A percentile compares a stretch with the other conserved stretches of the same genome.
These are phyloP conservation scores for Cladosporium sp. DNA, from an alignment of 2,329 filamentous ascomycete species.

Conservation along the genomic window DNA sequence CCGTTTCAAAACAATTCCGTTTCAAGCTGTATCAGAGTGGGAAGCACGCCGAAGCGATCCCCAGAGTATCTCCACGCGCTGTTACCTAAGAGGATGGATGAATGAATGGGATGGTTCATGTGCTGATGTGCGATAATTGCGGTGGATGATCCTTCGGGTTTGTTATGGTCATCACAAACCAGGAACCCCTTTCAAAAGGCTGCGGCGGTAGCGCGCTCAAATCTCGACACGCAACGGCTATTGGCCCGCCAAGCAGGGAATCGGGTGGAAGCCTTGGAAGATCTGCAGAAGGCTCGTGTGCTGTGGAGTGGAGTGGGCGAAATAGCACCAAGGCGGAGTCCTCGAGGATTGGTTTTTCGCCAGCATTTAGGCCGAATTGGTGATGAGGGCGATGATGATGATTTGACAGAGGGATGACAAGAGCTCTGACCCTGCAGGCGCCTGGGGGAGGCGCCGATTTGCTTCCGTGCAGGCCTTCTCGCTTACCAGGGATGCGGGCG, in stretches of 20 bases:
- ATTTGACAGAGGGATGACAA: too few species aligned
- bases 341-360: conserved; percentile 6
- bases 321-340: conserved; percentile 1
- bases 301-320: background rate
- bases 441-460: conserved; percentile 8
- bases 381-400: background rate
- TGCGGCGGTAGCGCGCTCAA: background rate
- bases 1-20: background rate
- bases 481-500: background rate
- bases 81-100: conserved; percentile 2
- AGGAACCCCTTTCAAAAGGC: background rate
- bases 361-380: conserved; percentile 4
- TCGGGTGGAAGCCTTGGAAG: conserved; percentile 7
- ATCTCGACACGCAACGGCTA: background rate
- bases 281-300: conserved; percentile 14
- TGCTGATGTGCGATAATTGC: background rate
- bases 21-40: background rate
- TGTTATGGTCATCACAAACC: background rate
- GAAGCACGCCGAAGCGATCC: conserved; percentile 1
- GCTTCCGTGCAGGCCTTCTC: background rate
- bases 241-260: conserved; percentile 5
- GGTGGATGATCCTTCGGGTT: background rate
- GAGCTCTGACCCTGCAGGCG: background rate
- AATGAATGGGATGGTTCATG: background rate
- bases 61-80: conserved; percentile 9